Evolutionary conservation across 495 filamentous ascomycete genomes (phyloP), one percentile per base, ranked within the genome.

Genomic region (Penicillium cosmopolitanum): DNA sequence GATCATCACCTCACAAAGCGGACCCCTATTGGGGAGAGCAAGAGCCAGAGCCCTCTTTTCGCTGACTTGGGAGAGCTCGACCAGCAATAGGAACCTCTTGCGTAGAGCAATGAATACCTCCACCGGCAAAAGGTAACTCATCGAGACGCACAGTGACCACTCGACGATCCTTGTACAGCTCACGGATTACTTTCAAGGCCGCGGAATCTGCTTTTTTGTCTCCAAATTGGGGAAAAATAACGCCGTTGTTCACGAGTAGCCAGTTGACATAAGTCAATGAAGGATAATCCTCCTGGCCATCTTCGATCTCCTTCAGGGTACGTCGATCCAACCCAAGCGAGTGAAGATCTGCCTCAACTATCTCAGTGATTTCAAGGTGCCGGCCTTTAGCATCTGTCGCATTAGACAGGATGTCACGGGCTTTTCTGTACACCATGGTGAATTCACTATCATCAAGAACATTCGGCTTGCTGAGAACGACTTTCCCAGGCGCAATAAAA

Each of bases 401-500:
- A 13, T 44, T 15, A 2, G 9, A 18, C n/a, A 71, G 51, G 5
- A 62, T 64, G 0, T 60, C 46, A 11, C 13, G 40, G 6, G 61
- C 64, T 31, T 71, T 60, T 25, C 57, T 55, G 35, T 58, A 61
- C 4, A 68, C 55, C 10, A 60, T 19, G 6, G 25, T 28, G 62
- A 60, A 68, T 19, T 31, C 40, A 11, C 34, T 44, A 0, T 51
- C 54, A 0, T 38, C 55, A 8, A 31, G 50, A 5, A 53, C 15
- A 51, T 62, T 55, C 11, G 68, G 68, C 16, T 56, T 31, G 18
- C 60, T 64, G 23, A 65, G 47, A 12, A 67, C 64, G 13, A 69
- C 58, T 2, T 69, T 56, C 4, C 68, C 66, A 0, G 68, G 68
- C 6, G 44, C 33, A 12, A 66, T 38, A 44, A 71, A 66, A 10